Evolutionary conservation across 2,329 filamentous ascomycete genomes (phyloP).

Genomic region (Aureobasidium vineae): DNA sequence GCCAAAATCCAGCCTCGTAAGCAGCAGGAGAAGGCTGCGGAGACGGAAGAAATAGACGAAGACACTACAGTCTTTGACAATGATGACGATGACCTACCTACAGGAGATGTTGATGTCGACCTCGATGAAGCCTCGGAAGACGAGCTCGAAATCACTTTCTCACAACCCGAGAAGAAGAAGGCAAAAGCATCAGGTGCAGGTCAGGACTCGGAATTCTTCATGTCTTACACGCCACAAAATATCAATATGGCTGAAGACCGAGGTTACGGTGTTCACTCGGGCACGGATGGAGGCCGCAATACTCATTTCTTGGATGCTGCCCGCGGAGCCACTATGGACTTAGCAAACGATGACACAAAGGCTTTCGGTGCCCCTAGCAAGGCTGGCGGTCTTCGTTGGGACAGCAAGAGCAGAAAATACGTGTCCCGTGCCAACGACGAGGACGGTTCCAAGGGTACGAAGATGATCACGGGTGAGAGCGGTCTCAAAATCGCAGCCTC

Average conservation of each 20-base stretch:
- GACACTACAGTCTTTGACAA: conserved; percentile 28
- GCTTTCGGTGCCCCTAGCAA: conserved; percentile 75
- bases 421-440: conserved; percentile 89
- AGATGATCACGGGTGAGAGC: conserved; percentile 82
- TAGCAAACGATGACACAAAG: conserved; percentile 83
- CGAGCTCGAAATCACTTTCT: conserved; percentile 54
- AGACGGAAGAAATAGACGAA: conserved; percentile 35
- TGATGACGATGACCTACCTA: conserved; percentile 41
- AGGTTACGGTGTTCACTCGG: conserved; percentile 88
- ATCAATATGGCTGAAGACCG: conserved; percentile 83
- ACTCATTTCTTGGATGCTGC: conserved; percentile 84
- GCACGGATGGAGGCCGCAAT: conserved; percentile 53
- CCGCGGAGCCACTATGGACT: conserved; percentile 85
- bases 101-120: conserved; percentile 42
- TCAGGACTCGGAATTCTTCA: conserved; percentile 88
- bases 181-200: conserved; percentile 48
- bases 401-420: conserved; percentile 95
- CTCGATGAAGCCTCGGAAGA: conserved; percentile 51
- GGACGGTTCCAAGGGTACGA: conserved; percentile 72
- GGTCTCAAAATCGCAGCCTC: conserved; percentile 94
- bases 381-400: conserved; percentile 76
- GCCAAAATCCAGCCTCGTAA: conserved; percentile 58
- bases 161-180: conserved; percentile 36
- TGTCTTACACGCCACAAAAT: conserved; percentile 86
- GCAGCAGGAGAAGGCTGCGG: conserved; percentile 29